These are phyloP conservation scores for Aspergillus panamensis DNA, from an alignment of 495 filamentous ascomycete species.

Conservation along the genomic window DNA sequence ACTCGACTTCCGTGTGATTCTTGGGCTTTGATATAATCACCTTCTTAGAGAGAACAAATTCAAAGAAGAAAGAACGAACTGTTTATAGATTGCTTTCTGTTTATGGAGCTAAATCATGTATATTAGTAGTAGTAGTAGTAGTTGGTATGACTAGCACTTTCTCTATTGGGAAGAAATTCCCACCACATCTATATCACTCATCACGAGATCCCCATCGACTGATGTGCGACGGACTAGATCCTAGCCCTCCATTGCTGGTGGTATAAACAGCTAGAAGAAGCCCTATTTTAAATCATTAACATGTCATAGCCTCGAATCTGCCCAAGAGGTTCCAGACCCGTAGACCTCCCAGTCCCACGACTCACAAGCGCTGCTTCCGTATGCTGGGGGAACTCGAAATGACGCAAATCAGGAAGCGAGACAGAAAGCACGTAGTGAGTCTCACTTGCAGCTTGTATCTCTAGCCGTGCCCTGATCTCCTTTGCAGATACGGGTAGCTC, in stretches of 20 bases:
- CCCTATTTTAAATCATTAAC: constrained; percentile 1
- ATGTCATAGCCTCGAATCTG: background rate
- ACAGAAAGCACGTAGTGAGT: constrained; percentile 22
- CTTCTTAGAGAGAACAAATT: too few relatives aligned
- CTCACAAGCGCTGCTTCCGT: constrained; percentile 16
- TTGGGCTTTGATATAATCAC: too few relatives aligned
- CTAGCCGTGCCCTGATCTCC: constrained; percentile 9
- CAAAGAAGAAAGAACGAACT: too few relatives aligned
- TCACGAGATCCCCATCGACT: constrained; percentile 18
- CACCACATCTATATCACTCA: background rate
- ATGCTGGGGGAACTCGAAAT: constrained; percentile 1
- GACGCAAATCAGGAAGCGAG: background rate
- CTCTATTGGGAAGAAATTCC: background rate
- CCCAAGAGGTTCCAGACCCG: constrained; percentile 4
- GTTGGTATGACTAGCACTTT: too few relatives aligned
- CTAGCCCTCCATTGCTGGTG: constrained; percentile 19
- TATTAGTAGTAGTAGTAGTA: too few relatives aligned
- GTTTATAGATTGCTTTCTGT: too few relatives aligned
- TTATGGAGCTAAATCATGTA: too few relatives aligned
- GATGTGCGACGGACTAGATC: constrained; percentile 12
- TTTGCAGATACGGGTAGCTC: constrained; percentile 8
- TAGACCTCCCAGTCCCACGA: constrained; percentile 19
- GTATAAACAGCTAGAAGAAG: constrained; percentile 23
- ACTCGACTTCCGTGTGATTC: too few relatives aligned
- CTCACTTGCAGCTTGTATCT: constrained; percentile 16